A percentile compares a stretch with the other conserved stretches of the same genome.
Conservation (phyloP, 2,329 filamentous ascomycete species). For the Alternaria solani region DNA sequence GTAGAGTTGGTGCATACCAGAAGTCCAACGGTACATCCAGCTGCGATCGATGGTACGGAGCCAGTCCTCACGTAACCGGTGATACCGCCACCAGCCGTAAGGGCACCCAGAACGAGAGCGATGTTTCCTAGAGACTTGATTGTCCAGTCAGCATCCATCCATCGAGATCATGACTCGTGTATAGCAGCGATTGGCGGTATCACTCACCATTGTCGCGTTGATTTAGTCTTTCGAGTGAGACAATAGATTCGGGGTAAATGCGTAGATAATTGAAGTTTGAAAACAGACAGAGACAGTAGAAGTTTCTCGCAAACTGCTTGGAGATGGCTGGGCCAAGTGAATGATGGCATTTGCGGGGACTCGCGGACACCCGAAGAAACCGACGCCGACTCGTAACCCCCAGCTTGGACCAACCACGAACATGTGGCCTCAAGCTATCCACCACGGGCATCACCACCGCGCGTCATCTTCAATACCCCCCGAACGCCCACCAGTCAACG, state of each 20-base stretch:
- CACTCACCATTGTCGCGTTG: background rate
- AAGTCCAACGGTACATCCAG: conserved; percentile 82
- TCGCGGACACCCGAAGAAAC: conserved; percentile 22
- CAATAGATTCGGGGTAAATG: no score
- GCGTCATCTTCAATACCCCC: background rate
- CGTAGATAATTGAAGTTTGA: background rate
- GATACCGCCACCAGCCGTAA: conserved; percentile 87
- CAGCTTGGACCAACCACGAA: conserved; percentile 20
- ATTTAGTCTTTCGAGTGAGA: no score
- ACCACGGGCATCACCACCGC: conserved; percentile 17
- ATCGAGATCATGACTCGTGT: conserved; percentile 7
- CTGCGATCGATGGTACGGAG: conserved; percentile 85
- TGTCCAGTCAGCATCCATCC: conserved; percentile 14
- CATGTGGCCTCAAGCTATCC: conserved; percentile 39
- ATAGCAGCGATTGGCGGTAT: background rate
- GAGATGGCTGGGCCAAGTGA: conserved; percentile 2
- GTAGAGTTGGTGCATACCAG: conserved; percentile 55
- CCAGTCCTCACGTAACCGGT: conserved; percentile 86
- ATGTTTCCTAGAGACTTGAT: conserved; percentile 59
- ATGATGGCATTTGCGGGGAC: conserved; percentile 31
- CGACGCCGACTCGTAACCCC: conserved; percentile 14
- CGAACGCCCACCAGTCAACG: background rate
- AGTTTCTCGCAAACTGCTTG: background rate
- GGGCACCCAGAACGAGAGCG: conserved; percentile 78
- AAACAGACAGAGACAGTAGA: background rate